These are phyloP conservation scores for Aspergillus novoparasiticus DNA, from an alignment of 2,329 filamentous ascomycete genomes.

Conservation along the genomic window DNA sequence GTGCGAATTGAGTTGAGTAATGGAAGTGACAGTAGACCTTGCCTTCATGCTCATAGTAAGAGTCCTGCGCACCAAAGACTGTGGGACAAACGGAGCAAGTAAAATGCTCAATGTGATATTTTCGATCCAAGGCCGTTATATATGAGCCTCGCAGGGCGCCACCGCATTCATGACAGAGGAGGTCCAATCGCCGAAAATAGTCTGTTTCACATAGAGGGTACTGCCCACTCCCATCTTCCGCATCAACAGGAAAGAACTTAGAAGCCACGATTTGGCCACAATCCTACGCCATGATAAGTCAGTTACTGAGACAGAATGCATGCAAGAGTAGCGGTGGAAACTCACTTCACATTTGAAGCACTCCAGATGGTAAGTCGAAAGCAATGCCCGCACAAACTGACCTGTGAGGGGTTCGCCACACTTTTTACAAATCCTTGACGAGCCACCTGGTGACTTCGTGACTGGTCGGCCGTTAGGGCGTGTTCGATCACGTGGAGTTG, in stretches of 20 bases:
- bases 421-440: constrained; percentile 71
- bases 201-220: constrained; percentile 98
- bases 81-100: constrained; percentile 96
- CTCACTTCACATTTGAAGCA: constrained; percentile 96
- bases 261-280: constrained; percentile 96
- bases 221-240: constrained; percentile 77
- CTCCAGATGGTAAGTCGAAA: constrained; percentile 93
- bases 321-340: constrained; percentile 23
- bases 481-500: constrained; percentile 38
- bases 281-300: constrained; percentile 62
- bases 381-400: constrained; percentile 92
- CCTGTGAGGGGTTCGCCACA: constrained; percentile 86
- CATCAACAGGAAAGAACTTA: constrained; percentile 97
- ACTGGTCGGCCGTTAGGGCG: constrained; percentile 39
- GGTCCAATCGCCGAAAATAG: constrained; percentile 89
- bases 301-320: constrained; percentile 9
- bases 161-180: constrained; percentile 89
- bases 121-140: constrained; percentile 94
- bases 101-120: constrained; percentile 99
- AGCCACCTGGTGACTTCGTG: constrained; percentile 40
- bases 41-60: constrained; percentile 97
- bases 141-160: constrained; percentile 94
- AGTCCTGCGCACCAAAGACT: constrained; percentile 97
- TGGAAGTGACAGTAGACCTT: constrained; percentile 98
- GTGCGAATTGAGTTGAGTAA: constrained; percentile 96